Evolutionary conservation across 2,329 filamentous ascomycete genomes (phyloP).

Genomic region (Alternaria viburni): DNA sequence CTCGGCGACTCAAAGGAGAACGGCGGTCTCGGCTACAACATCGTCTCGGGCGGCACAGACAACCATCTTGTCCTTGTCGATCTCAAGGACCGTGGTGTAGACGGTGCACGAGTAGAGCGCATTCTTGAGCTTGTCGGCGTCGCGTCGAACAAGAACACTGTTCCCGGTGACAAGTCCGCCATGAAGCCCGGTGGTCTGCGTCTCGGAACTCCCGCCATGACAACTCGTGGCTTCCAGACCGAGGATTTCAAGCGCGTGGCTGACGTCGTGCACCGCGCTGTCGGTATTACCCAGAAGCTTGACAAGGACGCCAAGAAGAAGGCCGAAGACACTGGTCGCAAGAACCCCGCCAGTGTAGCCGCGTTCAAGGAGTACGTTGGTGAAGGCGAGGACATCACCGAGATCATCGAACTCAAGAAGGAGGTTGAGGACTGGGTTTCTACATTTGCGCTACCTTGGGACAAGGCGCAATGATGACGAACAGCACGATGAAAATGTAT

Average conservation of each 20-base stretch:
- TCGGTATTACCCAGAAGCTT: slow-evolving; percentile 50
- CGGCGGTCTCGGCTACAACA: slow-evolving; percentile 82
- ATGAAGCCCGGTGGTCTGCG: slow-evolving; percentile 93
- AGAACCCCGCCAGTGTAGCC: slow-evolving; percentile 48
- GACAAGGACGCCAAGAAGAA: slow-evolving; percentile 50
- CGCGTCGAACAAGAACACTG: slow-evolving; percentile 99
- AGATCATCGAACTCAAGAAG: slow-evolving; percentile 49
- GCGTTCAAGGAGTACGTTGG: slow-evolving; percentile 52
- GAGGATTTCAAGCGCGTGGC: slow-evolving; percentile 80
- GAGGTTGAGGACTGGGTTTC: slow-evolving; percentile 53
- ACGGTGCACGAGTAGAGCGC: slow-evolving; percentile 93
- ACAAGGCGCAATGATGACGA: slow-evolving; percentile 32
- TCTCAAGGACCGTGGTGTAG: slow-evolving; percentile 83
- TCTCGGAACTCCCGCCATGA: slow-evolving; percentile 98
- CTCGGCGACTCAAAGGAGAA: slow-evolving; percentile 73
- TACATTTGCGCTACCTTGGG: slow-evolving; percentile 51
- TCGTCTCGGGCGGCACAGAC: slow-evolving; percentile 94
- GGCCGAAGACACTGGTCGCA: slow-evolving; percentile 45
- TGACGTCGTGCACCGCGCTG: slow-evolving; percentile 51
- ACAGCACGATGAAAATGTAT: slow-evolving; percentile 5
- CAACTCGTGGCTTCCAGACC: slow-evolving; percentile 88
- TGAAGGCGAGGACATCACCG: slow-evolving; percentile 50
- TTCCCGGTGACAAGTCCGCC: slow-evolving; percentile 96
- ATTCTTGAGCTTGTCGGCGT: slow-evolving; percentile 98
- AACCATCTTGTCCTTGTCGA: slow-evolving; percentile 97